Base-by-base conservation (phyloP, 164 flowering plant genomes). In the Liriodendron chinense region DNA sequence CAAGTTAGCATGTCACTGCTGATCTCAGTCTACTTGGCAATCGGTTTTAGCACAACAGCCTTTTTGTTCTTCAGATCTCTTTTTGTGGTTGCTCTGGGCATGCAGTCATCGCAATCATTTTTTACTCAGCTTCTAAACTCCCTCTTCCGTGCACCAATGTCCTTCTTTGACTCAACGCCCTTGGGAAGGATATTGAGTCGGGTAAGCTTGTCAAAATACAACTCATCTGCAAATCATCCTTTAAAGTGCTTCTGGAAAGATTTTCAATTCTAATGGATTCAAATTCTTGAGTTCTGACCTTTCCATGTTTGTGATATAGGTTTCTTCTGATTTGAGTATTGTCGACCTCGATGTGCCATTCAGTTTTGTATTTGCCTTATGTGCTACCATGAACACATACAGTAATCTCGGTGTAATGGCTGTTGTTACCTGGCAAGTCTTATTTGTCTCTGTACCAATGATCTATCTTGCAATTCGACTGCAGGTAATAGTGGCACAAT, bases 261-360 rank as follows among this genome's bases (percentile, higher is more conserved):
- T 59, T 59, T 4, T 21, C 59, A 66, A 53, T 21, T 18, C 56
- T 43, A 9, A 14, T 16, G 47, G 9, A 8, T 25, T 26, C 25
- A 28, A 28, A 1, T 28, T 28, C 34, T 64, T 2, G 24, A 22
- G 10, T 61, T 57, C 65, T 72, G 49, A 56, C 25, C 71, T 56
- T 21, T 7, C 49, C 48, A 18, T 67, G 14, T 66, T 66, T 53
- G 16, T 24, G 25, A 13, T 9, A 5, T 77, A 91, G 96, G 87
- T 89, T 9, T 91, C 95, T n/a, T 77, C 89, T 61, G 94, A 92
- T 86, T 78, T 91, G 79, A 90, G 91, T 72, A 85, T 85, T 10
- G 81, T 90, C 5, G 96, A 92, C 75, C 85, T 88, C 28, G 90
- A 92, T 77, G 47, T 92, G 25, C 84, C 92, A 9, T 83, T 87